Evolutionary conservation across 768 basidiomycete species (phyloP).

Genomic region (Psilocybe sp.): DNA sequence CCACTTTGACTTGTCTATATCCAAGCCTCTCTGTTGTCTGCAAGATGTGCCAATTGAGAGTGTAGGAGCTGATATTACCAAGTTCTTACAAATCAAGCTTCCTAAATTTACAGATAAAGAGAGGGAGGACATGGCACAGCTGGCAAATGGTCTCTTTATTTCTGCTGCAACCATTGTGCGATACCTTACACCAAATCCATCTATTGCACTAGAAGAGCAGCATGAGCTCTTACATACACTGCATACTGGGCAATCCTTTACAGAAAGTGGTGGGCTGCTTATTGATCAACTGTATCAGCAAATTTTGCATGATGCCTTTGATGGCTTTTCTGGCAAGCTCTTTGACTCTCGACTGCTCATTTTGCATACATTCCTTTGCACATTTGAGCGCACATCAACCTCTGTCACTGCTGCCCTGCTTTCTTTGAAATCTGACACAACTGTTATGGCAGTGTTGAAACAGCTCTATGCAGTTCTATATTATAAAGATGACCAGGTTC

Average conservation of each 20-base stretch:
- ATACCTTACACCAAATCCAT: slow-evolving; percentile 5
- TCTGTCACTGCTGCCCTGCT: slow-evolving; percentile 11
- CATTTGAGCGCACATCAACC: slow-evolving; percentile 10
- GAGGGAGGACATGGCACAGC: slow-evolving; percentile 6
- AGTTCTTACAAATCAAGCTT: not conserved
- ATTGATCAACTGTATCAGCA: slow-evolving; percentile 10
- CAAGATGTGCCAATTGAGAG: not conserved
- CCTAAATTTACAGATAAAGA: not conserved
- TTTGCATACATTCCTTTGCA: slow-evolving; percentile 16
- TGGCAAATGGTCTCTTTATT: slow-evolving; percentile 17
- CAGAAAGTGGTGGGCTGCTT: not conserved
- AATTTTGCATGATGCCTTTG: slow-evolving; percentile 10
- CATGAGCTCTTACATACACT: not conserved
- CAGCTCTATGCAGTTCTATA: slow-evolving; percentile 20
- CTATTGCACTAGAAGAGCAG: not conserved
- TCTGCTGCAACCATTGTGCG: slow-evolving; percentile 17
- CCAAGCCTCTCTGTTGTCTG: not conserved
- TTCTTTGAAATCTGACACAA: not conserved
- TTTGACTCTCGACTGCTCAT: slow-evolving; percentile 7
- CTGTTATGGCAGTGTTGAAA: slow-evolving; percentile 5
- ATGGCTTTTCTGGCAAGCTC: slow-evolving; percentile 1
- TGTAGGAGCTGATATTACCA: not conserved
- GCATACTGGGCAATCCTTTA: not conserved
- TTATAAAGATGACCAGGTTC: slow-evolving; percentile 7
- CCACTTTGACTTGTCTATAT: not conserved